Base-by-base conservation (phyloP, 208 protist genomes). In the Trichomonas vaginalis region DNA sequence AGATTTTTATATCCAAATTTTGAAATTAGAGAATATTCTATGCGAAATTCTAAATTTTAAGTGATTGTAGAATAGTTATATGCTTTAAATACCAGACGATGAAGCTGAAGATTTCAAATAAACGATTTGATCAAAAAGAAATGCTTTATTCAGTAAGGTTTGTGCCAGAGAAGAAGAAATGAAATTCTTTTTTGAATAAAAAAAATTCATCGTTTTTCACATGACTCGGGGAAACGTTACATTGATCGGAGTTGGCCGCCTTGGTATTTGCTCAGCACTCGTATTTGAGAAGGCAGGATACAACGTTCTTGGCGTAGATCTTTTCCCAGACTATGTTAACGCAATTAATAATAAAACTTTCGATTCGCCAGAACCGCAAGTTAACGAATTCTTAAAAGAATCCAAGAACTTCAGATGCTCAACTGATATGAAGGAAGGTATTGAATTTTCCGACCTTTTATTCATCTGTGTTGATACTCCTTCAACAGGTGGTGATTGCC, bases 241-340 rank as follows among this genome's bases (percentile, higher is more conserved):
- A 32, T 40, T 96, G 17, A 80, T 96, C 40, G 97, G 97, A 1
- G 83, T 97, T 86, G 97, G 97, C 4, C 48, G 97, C 32, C 96
- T 98, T 42, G 97, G 97, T 4, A 82, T 98, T 37, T 98, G 97
- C 70, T 95, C 95, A 40, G 97, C 97, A 3, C 51, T 98, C 12
- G 92, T 95, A 3, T 95, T 97, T 17, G 97, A 98, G 2, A 96
- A 96, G 8, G 96, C 96, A 17, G 97, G 97, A 3, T 97, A 97
- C 70, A 95, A 97, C 6, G 97, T 98, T 14, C 79, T 98, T 0
- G 97, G 97, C 0, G 96, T 98, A 40, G 97, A 98, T 95, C 95
- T 98, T 14, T 96, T 97, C 39, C 70, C 62, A 39, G 62, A 90
- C 21, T 97, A 98, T 45, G 97, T 98, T 32, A 96, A 97, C n/a